phyloP scores from a whole-genome alignment of 2,329 filamentous ascomycete genomes.

The Penicillium hordei region DNA sequence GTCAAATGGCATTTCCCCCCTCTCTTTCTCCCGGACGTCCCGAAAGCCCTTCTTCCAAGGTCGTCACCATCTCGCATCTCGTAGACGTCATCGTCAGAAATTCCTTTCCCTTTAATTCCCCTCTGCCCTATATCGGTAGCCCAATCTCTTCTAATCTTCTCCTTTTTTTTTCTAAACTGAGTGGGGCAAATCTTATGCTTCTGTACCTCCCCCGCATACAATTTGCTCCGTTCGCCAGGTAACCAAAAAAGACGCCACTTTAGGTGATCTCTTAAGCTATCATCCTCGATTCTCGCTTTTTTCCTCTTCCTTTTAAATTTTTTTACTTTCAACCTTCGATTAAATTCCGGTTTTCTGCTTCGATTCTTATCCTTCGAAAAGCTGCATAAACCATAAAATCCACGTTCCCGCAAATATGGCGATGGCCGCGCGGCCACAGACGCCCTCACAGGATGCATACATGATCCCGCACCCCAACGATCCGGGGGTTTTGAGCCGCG shows the following conservation, averaged over 20 bases:
- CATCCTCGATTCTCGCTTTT: constrained; percentile 6
- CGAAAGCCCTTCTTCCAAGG: constrained; percentile 11
- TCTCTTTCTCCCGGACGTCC: constrained; percentile 10
- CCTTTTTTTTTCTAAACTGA: neutral
- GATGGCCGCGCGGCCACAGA: constrained; percentile 40
- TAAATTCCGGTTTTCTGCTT: neutral
- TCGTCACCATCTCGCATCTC: constrained; percentile 7
- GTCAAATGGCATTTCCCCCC: constrained; percentile 2
- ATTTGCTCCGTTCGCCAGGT: constrained; percentile 33
- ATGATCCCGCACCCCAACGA: constrained; percentile 32
- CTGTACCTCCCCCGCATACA: constrained; percentile 30
- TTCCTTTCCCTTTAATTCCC: constrained; percentile 2
- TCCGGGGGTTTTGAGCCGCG: constrained; percentile 31
- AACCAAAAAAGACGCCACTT: constrained; percentile 26
- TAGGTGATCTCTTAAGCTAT: constrained; percentile 7
- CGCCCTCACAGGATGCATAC: constrained; percentile 43
- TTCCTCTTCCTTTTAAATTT: constrained; percentile 7
- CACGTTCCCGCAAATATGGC: constrained; percentile 36
- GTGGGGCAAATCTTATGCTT: constrained; percentile 18
- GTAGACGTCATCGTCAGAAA: constrained; percentile 38
- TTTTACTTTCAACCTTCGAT: constrained; percentile 14
- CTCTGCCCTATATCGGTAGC: constrained; percentile 8
- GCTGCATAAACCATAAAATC: constrained; percentile 7
- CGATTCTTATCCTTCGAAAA: neutral
- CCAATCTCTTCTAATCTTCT: constrained; percentile 5